A percentile compares a stretch with the other conserved stretches of the same genome.
phyloP scores from a whole-genome alignment of 2,329 filamentous ascomycete species.

The Exophiala sideris region DNA sequence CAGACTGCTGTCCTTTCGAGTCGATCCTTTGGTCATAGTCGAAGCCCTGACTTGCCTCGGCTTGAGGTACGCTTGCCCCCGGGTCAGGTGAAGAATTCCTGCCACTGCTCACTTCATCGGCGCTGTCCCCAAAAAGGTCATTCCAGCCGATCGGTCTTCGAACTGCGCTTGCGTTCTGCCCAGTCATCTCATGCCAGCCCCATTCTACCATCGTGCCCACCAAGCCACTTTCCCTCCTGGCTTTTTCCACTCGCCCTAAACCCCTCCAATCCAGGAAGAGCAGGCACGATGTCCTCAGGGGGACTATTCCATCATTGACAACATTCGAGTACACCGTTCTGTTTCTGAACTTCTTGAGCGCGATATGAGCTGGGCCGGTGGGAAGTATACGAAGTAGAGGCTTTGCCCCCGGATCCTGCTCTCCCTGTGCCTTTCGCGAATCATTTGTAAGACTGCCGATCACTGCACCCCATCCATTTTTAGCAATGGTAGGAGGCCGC shows the following conservation, averaged over 20 bases:
- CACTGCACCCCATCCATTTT: slow-evolving; percentile 70
- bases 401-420: slow-evolving; percentile 74
- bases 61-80: slow-evolving; percentile 23
- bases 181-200: slow-evolving; percentile 89
- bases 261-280: slow-evolving; percentile 96
- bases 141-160: slow-evolving; percentile 35
- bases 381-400: slow-evolving; percentile 76
- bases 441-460: slow-evolving; percentile 61
- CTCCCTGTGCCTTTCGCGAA: slow-evolving; percentile 55
- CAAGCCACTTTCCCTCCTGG: slow-evolving; percentile 82
- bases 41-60: slow-evolving; percentile 25
- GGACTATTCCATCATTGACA: slow-evolving; percentile 87
- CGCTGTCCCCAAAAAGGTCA: slow-evolving; percentile 30
- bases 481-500: slow-evolving; percentile 67
- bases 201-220: slow-evolving; percentile 91
- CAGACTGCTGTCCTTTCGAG: slow-evolving; percentile 11
- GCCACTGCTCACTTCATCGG: slow-evolving; percentile 24
- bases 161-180: slow-evolving; percentile 59
- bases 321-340: slow-evolving; percentile 82
- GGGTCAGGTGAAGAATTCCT: slow-evolving; percentile 23
- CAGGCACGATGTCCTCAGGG: slow-evolving; percentile 89
- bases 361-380: slow-evolving; percentile 79
- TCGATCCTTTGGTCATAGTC: slow-evolving; percentile 19
- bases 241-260: slow-evolving; percentile 88
- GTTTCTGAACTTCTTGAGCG: slow-evolving; percentile 70